Conservation (phyloP, 768 basidiomycete genomes). For the Termitomyces sp. region DNA sequence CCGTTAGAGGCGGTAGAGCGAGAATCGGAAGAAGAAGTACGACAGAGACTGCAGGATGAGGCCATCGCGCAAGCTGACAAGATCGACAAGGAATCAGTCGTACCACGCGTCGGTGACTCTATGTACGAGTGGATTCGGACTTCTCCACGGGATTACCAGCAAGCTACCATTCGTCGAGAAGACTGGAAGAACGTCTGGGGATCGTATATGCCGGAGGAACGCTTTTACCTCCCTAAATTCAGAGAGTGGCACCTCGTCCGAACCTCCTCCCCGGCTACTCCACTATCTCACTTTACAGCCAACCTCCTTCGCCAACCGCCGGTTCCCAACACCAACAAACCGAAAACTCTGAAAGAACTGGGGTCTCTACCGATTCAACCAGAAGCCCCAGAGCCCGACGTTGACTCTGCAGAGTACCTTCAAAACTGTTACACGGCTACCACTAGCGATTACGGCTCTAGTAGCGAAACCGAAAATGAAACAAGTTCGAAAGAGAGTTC, state of each 20-base stretch:
- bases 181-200: neutral
- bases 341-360: neutral
- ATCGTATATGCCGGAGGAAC: neutral
- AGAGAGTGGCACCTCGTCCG: constrained; percentile 2
- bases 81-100: neutral
- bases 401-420: neutral
- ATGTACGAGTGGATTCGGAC: neutral
- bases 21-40: neutral
- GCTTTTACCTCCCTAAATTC: neutral
- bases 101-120: neutral
- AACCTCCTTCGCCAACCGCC: neutral
- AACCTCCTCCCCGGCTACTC: neutral
- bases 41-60: neutral
- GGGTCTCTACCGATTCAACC: neutral
- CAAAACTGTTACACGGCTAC: neutral
- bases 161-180: neutral
- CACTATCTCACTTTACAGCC: neutral
- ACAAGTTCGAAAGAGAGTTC: too few relatives aligned
- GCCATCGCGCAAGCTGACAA: neutral
- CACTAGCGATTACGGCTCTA: neutral
- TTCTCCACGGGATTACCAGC: neutral
- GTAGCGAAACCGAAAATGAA: neutral
- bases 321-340: neutral
- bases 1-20: neutral
- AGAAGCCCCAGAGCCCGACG: neutral